Percentiles rank a stretch among this genome's conserved stretches.
These are phyloP conservation scores for Rhodotorula sp. DNA, from an alignment of 1,284 basidiomycete species.

Conservation along the genomic window DNA sequence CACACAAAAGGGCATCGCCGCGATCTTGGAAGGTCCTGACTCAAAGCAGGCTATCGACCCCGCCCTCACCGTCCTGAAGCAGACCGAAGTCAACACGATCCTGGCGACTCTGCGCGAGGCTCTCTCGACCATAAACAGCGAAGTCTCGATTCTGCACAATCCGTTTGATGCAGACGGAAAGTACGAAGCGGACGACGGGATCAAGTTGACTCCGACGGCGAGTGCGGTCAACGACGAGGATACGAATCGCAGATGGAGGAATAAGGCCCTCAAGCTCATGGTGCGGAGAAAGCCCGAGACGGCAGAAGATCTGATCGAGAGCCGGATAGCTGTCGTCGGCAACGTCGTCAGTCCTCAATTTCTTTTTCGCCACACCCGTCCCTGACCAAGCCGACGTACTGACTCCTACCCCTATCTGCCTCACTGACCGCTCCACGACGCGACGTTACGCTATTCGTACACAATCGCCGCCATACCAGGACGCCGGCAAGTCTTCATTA, in stretches of 20 bases:
- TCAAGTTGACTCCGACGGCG: constrained; percentile 11
- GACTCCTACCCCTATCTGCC: too few species aligned
- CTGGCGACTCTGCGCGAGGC: constrained; percentile 19
- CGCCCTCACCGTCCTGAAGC: constrained; percentile 3
- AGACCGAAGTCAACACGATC: constrained; percentile 22
- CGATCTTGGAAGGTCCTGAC: constrained; percentile 40
- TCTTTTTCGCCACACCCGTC: neutral
- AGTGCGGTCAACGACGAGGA: constrained; percentile 35
- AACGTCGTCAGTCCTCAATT: constrained; percentile 54
- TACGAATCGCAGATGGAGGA: constrained; percentile 38
- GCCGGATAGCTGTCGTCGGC: constrained; percentile 90
- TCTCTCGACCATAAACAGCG: constrained; percentile 7
- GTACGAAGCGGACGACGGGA: neutral
- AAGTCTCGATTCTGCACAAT: constrained; percentile 28
- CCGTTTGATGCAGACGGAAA: constrained; percentile 22
- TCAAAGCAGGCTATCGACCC: neutral
- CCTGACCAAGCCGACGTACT: neutral
- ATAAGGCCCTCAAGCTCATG: constrained; percentile 40
- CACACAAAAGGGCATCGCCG: constrained; percentile 12
- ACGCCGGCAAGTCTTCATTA: constrained; percentile 87
- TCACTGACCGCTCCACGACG: too few species aligned
- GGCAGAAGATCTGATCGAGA: constrained; percentile 59
- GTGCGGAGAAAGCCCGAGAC: constrained; percentile 40
- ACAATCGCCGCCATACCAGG: neutral
- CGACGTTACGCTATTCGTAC: too few species aligned